These are phyloP conservation scores for Magnaporthales sp. DNA, from an alignment of 2,329 filamentous ascomycete genomes.

Conservation along the genomic window DNA sequence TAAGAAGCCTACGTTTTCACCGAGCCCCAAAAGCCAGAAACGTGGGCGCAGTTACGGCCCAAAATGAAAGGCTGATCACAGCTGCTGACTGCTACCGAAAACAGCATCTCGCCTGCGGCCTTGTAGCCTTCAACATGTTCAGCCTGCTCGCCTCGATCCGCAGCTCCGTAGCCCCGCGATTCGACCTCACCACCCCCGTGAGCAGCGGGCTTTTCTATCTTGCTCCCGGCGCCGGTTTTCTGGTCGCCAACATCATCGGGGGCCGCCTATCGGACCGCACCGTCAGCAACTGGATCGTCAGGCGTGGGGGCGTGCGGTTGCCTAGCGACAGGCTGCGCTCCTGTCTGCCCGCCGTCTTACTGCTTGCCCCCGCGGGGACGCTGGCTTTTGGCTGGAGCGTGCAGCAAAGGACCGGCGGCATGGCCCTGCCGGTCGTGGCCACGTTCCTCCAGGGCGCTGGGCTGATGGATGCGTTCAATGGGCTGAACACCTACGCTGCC, in stretches of 20 bases:
- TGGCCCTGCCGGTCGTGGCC: conserved; percentile 56
- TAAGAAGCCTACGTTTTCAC: neutral
- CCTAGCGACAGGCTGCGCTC: conserved; percentile 61
- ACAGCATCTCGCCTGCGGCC: conserved; percentile 30
- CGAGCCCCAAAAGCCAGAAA: no score
- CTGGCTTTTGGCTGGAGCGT: conserved; percentile 51
- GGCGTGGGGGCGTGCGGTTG: conserved; percentile 48
- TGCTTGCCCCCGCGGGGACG: conserved; percentile 52
- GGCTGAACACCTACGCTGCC: conserved; percentile 53
- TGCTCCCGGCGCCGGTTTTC: conserved; percentile 61
- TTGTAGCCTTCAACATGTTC: conserved; percentile 62
- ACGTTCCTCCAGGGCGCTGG: conserved; percentile 69
- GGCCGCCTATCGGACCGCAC: conserved; percentile 61
- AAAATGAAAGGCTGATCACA: conserved; percentile 5
- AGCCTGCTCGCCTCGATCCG: conserved; percentile 55
- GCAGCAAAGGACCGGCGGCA: conserved; percentile 39
- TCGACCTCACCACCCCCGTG: conserved; percentile 56
- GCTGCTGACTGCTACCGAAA: neutral
- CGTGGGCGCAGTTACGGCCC: neutral
- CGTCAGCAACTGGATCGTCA: conserved; percentile 55
- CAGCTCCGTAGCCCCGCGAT: conserved; percentile 66
- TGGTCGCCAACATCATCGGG: conserved; percentile 62
- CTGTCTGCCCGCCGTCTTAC: conserved; percentile 45
- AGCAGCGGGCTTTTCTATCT: conserved; percentile 67
- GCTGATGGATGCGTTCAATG: conserved; percentile 68